Evolutionary conservation across 805 yeast species (phyloP).

Genomic region (Pichia membranifaciens): DNA sequence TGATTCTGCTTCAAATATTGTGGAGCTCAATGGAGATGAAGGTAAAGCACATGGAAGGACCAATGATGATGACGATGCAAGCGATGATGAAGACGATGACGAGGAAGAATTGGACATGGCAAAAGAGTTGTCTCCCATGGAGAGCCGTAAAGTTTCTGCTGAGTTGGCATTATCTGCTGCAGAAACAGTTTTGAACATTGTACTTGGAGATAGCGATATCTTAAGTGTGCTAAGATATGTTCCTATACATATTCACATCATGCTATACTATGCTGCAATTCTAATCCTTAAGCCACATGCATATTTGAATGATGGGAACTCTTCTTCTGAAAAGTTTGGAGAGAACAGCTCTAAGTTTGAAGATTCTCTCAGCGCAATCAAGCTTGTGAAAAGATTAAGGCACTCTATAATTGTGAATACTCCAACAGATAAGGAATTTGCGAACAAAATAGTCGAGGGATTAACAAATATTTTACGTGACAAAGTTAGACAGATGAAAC

Average conservation of each 20-base stretch:
- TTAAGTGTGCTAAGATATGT: constrained; percentile 51
- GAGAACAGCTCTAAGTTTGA: constrained; percentile 20
- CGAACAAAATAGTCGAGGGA: constrained; percentile 35
- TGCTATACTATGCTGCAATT: constrained; percentile 63
- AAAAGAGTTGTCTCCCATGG: constrained; percentile 22
- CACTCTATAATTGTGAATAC: constrained; percentile 37
- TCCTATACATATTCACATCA: constrained; percentile 67
- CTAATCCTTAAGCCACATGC: constrained; percentile 43
- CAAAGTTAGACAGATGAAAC: constrained; percentile 20
- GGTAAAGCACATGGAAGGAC: neutral
- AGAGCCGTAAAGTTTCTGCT: constrained; percentile 27
- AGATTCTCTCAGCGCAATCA: constrained; percentile 34
- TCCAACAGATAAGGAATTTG: constrained; percentile 51
- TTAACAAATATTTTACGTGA: constrained; percentile 26
- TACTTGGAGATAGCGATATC: constrained; percentile 54
- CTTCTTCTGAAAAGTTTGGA: constrained; percentile 17
- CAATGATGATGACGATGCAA: constrained; percentile 11
- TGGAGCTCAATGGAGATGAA: constrained; percentile 15
- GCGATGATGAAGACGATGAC: constrained; percentile 16
- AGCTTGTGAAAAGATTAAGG: constrained; percentile 39
- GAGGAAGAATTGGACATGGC: constrained; percentile 15
- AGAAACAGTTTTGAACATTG: constrained; percentile 52
- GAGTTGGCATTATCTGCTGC: constrained; percentile 61
- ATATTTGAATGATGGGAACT: constrained; percentile 12
- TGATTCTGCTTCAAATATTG: neutral